A percentile compares a stretch with the other conserved stretches of the same genome.
Evolutionary conservation across 768 basidiomycete genomes (phyloP).

Genomic region (Tricholoma bakamatsutake): DNA sequence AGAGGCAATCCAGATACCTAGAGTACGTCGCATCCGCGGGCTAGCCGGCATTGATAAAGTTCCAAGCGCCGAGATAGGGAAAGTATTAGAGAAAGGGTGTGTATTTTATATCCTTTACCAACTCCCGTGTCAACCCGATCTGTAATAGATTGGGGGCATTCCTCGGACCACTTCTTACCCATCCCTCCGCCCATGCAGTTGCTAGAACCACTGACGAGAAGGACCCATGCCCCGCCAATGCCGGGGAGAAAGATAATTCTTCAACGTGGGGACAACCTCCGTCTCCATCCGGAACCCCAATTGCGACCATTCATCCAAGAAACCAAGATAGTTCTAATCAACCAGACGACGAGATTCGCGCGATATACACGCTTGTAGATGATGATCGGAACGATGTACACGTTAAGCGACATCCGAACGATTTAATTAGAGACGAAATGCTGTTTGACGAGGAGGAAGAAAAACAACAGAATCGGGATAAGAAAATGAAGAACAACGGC

Average conservation of each 20-base stretch:
- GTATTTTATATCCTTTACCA: background rate
- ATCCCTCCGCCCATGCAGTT: background rate
- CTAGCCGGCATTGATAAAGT: constrained; percentile 11
- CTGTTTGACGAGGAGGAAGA: constrained; percentile 38
- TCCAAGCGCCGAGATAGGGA: constrained; percentile 8
- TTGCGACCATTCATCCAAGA: background rate
- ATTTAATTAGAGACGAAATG: constrained; percentile 48
- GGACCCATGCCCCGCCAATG: constrained; percentile 17
- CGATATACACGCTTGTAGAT: background rate
- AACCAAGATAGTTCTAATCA: background rate
- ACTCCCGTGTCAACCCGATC: background rate
- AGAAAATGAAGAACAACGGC: background rate
- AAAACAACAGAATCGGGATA: background rate
- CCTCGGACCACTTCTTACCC: constrained; percentile 25
- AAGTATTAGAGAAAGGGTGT: constrained; percentile 8
- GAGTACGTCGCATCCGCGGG: constrained; percentile 42
- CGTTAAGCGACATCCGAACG: constrained; percentile 17
- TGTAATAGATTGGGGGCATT: constrained; percentile 32
- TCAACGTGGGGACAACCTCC: constrained; percentile 14
- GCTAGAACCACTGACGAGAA: constrained; percentile 16
- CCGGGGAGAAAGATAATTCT: constrained; percentile 22
- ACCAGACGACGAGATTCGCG: constrained; percentile 5
- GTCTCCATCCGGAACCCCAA: background rate
- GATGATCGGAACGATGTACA: constrained; percentile 1
- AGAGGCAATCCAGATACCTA: constrained; percentile 54